Conservation (phyloP, 2,329 filamentous ascomycete species). For the Zymoseptoria pseudotritici region DNA sequence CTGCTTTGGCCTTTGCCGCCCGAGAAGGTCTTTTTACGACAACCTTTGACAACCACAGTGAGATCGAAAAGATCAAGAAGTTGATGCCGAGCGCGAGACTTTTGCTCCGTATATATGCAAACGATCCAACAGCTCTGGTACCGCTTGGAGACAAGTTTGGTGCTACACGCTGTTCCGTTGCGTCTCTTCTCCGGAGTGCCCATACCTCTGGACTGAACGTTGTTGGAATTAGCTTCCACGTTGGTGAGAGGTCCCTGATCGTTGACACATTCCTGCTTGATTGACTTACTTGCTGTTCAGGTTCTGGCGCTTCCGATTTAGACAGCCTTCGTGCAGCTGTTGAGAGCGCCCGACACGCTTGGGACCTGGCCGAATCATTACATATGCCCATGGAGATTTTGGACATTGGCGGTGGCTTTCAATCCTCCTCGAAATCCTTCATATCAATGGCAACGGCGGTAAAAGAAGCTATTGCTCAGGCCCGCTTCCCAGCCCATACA, state of each 20-base stretch:
- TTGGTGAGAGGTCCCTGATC: neutral
- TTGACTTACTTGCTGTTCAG: no score
- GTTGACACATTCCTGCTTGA: no score
- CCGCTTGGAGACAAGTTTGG: neutral
- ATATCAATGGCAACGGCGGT: no score
- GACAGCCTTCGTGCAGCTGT: no score
- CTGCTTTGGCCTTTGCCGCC: neutral
- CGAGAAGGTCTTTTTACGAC: neutral
- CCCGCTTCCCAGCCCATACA: no score
- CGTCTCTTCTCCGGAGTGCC: neutral
- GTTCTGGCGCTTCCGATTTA: no score
- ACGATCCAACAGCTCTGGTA: neutral
- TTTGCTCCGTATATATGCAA: neutral
- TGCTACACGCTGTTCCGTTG: neutral
- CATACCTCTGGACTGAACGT: neutral
- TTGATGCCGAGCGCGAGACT: neutral
- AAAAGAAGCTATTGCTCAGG: no score
- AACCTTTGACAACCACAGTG: neutral
- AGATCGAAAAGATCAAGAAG: neutral
- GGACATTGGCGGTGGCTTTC: no score
- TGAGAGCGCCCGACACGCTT: no score
- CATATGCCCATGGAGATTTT: no score
- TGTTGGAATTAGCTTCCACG: neutral
- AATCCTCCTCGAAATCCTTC: no score
- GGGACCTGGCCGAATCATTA: no score